phyloP scores from a whole-genome alignment of 2,329 filamentous ascomycete species.

The Aspergillaceae sp. region DNA sequence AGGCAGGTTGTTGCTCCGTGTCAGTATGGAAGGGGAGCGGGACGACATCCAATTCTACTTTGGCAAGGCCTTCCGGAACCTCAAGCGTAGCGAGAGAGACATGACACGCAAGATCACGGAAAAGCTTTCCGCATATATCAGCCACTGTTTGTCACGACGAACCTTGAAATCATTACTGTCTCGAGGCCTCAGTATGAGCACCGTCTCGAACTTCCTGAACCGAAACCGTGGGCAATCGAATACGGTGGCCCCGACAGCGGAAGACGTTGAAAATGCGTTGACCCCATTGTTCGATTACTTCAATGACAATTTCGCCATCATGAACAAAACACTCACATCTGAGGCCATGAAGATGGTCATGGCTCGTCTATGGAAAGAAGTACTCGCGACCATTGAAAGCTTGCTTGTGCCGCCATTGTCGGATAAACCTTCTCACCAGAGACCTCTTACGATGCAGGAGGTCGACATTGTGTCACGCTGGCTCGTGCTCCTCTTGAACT shows the following conservation, averaged over 20 bases:
- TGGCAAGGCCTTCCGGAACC: constrained; percentile 86
- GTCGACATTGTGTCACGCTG: constrained; percentile 92
- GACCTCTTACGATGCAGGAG: constrained; percentile 74
- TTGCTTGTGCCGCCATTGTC: constrained; percentile 88
- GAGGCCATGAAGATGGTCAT: constrained; percentile 98
- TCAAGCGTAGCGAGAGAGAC: constrained; percentile 92
- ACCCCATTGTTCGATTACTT: constrained; percentile 88
- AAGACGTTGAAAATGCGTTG: constrained; percentile 71
- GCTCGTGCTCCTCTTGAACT: constrained; percentile 81
- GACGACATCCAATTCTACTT: constrained; percentile 99
- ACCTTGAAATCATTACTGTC: constrained; percentile 68
- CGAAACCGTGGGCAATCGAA: constrained; percentile 42
- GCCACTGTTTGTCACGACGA: constrained; percentile 73
- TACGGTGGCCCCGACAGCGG: constrained; percentile 53
- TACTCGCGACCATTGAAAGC: constrained; percentile 80
- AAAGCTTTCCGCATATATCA: constrained; percentile 94
- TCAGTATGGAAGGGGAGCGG: constrained; percentile 97
- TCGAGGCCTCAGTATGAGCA: constrained; percentile 62
- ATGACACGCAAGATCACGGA: constrained; percentile 98
- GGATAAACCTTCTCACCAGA: constrained; percentile 84
- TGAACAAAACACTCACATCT: constrained; percentile 92
- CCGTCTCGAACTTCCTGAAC: constrained; percentile 61
- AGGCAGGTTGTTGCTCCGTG: constrained; percentile 75
- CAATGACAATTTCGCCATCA: constrained; percentile 96
- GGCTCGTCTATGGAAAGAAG: constrained; percentile 97